A percentile compares a stretch with the other conserved stretches of the same genome.
phyloP scores from a whole-genome alignment of 2,329 filamentous ascomycete species.

The Colletotrichum gloeosporioides region DNA sequence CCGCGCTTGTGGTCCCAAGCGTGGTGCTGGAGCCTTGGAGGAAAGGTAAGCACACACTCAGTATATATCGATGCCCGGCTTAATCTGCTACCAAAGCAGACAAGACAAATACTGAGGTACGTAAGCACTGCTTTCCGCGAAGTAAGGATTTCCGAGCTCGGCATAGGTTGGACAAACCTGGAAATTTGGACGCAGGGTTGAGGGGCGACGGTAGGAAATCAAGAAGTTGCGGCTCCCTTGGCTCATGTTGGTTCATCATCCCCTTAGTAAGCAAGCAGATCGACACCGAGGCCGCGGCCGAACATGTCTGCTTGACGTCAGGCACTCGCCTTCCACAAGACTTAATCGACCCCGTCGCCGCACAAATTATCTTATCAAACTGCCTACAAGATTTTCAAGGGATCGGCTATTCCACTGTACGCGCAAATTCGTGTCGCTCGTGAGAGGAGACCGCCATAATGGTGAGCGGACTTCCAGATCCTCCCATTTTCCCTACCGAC shows the following conservation, averaged over 20 bases:
- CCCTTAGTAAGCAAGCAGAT: background rate
- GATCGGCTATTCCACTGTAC: background rate
- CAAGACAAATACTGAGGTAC: background rate
- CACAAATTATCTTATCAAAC: background rate
- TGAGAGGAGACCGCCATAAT: background rate
- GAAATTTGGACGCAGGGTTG: background rate
- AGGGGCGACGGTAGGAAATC: background rate
- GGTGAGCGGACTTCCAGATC: background rate
- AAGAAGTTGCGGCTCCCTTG: background rate
- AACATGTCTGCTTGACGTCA: background rate
- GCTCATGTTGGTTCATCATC: background rate
- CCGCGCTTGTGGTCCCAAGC: background rate
- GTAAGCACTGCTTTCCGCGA: background rate
- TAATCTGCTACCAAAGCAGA: background rate
- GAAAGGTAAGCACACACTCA: background rate
- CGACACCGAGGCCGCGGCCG: background rate
- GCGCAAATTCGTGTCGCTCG: background rate
- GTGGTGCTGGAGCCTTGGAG: background rate
- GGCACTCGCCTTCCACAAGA: background rate
- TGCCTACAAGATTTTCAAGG: background rate
- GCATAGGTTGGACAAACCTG: background rate
- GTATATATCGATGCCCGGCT: background rate
- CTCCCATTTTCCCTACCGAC: background rate
- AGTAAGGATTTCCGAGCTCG: background rate
- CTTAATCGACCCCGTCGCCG: background rate